A percentile compares a stretch with the other conserved stretches of the same genome.
Conservation (phyloP, 495 filamentous ascomycete genomes). For the Penicillium subrubescens region DNA sequence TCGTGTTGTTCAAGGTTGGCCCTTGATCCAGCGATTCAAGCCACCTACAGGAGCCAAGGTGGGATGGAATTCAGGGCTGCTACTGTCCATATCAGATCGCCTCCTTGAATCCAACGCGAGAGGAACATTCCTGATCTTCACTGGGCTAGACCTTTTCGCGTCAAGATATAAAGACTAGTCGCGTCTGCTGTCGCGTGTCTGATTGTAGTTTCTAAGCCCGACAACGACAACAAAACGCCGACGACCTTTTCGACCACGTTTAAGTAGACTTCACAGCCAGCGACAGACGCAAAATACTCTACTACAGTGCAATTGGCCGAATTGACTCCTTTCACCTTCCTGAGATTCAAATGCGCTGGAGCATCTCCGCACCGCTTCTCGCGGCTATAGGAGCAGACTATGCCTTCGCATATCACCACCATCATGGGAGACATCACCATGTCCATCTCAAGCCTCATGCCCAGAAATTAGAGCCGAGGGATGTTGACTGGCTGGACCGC, state of each 20-base stretch:
- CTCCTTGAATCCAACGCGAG: slow-evolving; percentile 20
- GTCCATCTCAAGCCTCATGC: slow-evolving; percentile 14
- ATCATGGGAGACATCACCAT: slow-evolving; percentile 21
- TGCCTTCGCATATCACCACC: slow-evolving; percentile 26
- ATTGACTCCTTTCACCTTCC: background rate
- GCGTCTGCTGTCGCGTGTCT: slow-evolving; percentile 12
- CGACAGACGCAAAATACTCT: background rate
- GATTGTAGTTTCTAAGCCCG: background rate
- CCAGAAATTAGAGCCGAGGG: slow-evolving; percentile 9
- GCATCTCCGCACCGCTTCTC: slow-evolving; percentile 23
- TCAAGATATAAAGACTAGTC: slow-evolving; percentile 21
- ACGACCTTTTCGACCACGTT: slow-evolving; percentile 9
- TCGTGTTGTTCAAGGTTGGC: background rate
- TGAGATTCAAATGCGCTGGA: slow-evolving; percentile 31
- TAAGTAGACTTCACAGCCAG: slow-evolving; percentile 2
- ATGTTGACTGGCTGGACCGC: slow-evolving; percentile 11
- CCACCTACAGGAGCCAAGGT: slow-evolving; percentile 12
- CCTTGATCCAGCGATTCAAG: background rate
- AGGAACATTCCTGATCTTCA: slow-evolving; percentile 25
- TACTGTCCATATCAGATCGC: slow-evolving; percentile 24
- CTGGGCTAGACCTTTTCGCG: slow-evolving; percentile 16
- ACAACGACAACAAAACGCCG: slow-evolving; percentile 9
- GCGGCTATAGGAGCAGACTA: slow-evolving; percentile 22
- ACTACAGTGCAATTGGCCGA: background rate
- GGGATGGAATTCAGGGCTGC: slow-evolving; percentile 32